phyloP scores from a whole-genome alignment of 2,329 filamentous ascomycete genomes.

The Trichoderma aggressivum region DNA sequence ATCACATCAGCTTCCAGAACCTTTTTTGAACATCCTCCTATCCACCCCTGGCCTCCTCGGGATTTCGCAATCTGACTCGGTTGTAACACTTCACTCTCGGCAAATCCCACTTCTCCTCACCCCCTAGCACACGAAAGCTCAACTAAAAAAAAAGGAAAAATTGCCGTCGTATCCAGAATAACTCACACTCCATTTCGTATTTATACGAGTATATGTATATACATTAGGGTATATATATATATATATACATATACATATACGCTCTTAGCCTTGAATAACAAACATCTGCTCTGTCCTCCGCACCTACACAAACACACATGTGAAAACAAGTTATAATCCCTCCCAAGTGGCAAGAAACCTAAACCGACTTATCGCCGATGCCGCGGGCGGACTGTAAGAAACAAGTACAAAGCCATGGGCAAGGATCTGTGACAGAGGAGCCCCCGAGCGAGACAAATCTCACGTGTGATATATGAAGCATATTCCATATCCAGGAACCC shows the following conservation, averaged over 20 bases:
- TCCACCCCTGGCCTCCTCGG: not conserved
- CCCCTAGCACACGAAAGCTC: not conserved
- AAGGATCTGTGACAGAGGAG: not conserved
- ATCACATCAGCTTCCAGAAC: not conserved
- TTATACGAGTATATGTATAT: too few relatives aligned
- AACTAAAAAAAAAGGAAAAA: not conserved
- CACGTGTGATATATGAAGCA: not conserved
- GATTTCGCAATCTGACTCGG: not conserved
- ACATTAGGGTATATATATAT: too few relatives aligned
- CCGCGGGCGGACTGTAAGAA: not conserved
- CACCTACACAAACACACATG: not conserved
- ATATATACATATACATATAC: not conserved
- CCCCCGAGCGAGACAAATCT: constrained; percentile 1
- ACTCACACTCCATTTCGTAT: not conserved
- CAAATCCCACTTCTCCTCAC: not conserved
- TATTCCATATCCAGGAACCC: not conserved
- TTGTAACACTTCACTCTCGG: not conserved
- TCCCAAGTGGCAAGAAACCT: not conserved
- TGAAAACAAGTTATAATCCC: not conserved
- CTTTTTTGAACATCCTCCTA: not conserved
- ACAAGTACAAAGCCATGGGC: not conserved
- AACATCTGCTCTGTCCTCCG: not conserved
- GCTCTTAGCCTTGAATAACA: not conserved
- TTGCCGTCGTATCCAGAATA: not conserved
- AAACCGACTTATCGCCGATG: not conserved